Evolutionary conservation across 2,329 filamentous ascomycete species (phyloP), one percentile per base, ranked within the genome.

Genomic region (Clonostachys solani): DNA sequence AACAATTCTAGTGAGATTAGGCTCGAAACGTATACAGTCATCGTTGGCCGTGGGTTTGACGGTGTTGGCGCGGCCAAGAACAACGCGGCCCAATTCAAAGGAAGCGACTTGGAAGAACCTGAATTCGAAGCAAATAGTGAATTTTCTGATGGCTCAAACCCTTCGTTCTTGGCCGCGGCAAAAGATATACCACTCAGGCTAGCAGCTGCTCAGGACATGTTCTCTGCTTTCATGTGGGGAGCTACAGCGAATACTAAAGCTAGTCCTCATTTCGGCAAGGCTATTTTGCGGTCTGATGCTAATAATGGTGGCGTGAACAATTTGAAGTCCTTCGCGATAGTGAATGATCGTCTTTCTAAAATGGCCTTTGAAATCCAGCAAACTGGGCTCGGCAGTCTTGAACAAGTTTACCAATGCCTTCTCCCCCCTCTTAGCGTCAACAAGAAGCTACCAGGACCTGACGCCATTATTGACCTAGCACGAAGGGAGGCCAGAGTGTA

Each of bases 191-290:
- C n/a, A n/a, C 44, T 58, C 16, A 42, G 49, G 44, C 33, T 36
- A 12, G 16, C 58, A 4, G 58, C 51, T 40, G 53, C 59, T 5
- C 55, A 60, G 33, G 47, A 63, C 19, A 52, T 64, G 33, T 58
- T 63, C 15, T 55, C 57, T 3, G 34, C 54, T 4, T 64, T 64
- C 48, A 58, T 64, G 55, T 56, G 34, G 34, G 34, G 10, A 10
- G 34, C 34, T n/a, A n/a, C 56, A 17, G 56, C 53, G 23, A 47
- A 41, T 18, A 42, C 56, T 10, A n/a, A n/a, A n/a, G n/a, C n/a
- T n/a, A n/a, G n/a, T n/a, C n/a, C n/a, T n/a, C n/a, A n/a, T n/a
- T n/a, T n/a, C n/a, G n/a, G n/a, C n/a, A n/a, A n/a, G n/a, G n/a
- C n/a, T n/a, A n/a, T n/a, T n/a, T n/a, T n/a, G n/a, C n/a, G n/a